A percentile compares a stretch with the other conserved stretches of the same genome.
These are phyloP conservation scores for Penicillium sp. DNA, from an alignment of 2,329 filamentous ascomycete genomes.

Conservation along the genomic window DNA sequence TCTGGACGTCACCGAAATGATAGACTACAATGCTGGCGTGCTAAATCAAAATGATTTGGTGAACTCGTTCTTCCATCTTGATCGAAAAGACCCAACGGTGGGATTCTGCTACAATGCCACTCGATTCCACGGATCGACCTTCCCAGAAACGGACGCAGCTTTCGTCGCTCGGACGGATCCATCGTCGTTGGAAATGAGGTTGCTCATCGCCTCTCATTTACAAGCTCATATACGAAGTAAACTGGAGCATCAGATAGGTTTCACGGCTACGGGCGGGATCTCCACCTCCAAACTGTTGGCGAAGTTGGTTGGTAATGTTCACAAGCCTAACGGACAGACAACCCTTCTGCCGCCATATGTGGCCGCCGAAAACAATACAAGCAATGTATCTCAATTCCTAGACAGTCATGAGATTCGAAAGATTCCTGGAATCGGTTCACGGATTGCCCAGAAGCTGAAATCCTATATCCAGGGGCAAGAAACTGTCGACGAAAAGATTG, in stretches of 20 bases:
- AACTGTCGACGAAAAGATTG: slow-evolving; percentile 48
- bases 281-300: slow-evolving; percentile 82
- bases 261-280: slow-evolving; percentile 83
- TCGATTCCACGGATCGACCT: slow-evolving; percentile 63
- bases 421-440: slow-evolving; percentile 83
- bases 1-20: slow-evolving; percentile 79
- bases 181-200: slow-evolving; percentile 53
- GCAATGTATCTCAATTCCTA: slow-evolving; percentile 67
- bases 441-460: slow-evolving; percentile 67
- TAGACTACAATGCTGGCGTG: slow-evolving; percentile 74
- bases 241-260: slow-evolving; percentile 74
- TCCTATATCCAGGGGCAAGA: slow-evolving; percentile 55
- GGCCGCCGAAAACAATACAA: slow-evolving; percentile 23
- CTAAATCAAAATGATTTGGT: slow-evolving; percentile 65
- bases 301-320: slow-evolving; percentile 77
- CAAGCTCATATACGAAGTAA: slow-evolving; percentile 69
- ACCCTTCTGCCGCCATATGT: slow-evolving; percentile 69
- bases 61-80: slow-evolving; percentile 77
- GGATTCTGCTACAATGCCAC: slow-evolving; percentile 80
- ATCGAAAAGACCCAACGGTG: slow-evolving; percentile 67
- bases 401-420: slow-evolving; percentile 73
- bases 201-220: slow-evolving; percentile 78
- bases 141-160: slow-evolving; percentile 39
- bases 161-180: slow-evolving; percentile 16
- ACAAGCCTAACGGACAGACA: slow-evolving; percentile 88